Base-by-base conservation (phyloP, 2,329 filamentous ascomycete genomes). In the Beauveria sp. region DNA sequence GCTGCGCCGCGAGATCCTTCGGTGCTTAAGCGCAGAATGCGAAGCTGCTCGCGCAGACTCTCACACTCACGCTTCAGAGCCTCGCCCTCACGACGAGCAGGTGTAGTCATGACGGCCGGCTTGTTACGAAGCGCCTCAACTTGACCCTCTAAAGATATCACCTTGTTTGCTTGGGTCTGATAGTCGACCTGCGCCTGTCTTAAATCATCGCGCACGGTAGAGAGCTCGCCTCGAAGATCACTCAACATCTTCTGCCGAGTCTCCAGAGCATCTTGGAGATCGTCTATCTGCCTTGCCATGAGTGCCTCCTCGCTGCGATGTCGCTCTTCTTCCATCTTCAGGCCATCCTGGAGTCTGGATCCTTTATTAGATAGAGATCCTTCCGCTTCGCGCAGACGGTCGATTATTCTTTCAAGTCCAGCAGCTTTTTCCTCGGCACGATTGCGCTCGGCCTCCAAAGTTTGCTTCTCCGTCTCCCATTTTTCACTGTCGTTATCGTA, bases 261-360 rank as follows among this genome's bases (percentile, higher is more conserved):
- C 61, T 88, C 81, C 14, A 95, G 79, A 62, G 91, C 89, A 53
- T 85, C 81, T 68, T 89, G 87, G 10, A 95, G 78, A 56, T 88
- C 87, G 52, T 88, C 83, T 57, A 96, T 85, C 70, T 95, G 90
- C n/a, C 83, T 81, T 64, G 79, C 84, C 56, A 96, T 77, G 8
- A 86, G 75, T 12, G 83, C 83, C 70, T 93, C 88, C 67, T 93
- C 89, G 60, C 82, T 85, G 65, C 81, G 81, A 68, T 95, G 87
- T 26, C 89, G 86, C 64, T 90, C 83, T 52, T 83, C 82, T 69
- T 93, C 89, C 68, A 84, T 89, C 64, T 88, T 81, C 14, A 92
- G 78, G 3, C 86, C 85, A 67, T 87, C 81, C 69, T 89, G 85
- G 20, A 91, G 75, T 69, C 81, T 87, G 24, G 78, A 78, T 68